phyloP scores from a whole-genome alignment of 139 green algal species.

The Medakamo hakoo region DNA sequence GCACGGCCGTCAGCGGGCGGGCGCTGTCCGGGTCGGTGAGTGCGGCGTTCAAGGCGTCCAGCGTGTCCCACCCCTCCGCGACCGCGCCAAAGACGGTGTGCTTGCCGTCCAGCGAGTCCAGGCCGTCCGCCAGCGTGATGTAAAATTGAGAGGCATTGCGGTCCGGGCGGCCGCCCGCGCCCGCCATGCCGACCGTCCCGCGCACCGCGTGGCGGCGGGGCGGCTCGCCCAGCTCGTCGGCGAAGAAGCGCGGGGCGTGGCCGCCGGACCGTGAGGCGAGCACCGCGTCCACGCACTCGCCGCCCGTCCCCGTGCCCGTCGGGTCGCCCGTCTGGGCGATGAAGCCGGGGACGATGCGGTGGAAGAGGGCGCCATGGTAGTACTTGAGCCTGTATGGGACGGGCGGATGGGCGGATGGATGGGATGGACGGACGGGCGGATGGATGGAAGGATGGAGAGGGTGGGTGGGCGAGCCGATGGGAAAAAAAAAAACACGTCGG shows the following conservation, averaged over 20 bases:
- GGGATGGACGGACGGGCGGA: background rate
- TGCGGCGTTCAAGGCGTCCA: constrained; percentile 77
- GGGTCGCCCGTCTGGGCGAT: constrained; percentile 79
- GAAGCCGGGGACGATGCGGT: constrained; percentile 77
- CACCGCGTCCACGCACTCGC: constrained; percentile 64
- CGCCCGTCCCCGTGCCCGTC: constrained; percentile 70
- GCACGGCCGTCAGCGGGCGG: constrained; percentile 84
- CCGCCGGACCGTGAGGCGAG: too few species aligned
- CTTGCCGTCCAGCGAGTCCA: constrained; percentile 79
- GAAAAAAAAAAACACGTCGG: too few species aligned
- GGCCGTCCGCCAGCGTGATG: constrained; percentile 50
- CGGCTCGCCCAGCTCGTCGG: constrained; percentile 69
- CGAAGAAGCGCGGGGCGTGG: constrained; percentile 74
- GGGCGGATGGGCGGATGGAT: background rate
- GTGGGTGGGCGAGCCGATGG: too few species aligned
- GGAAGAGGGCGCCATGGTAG: constrained; percentile 85
- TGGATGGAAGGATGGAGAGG: background rate
- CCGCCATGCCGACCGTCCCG: constrained; percentile 82
- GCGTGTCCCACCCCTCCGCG: constrained; percentile 74
- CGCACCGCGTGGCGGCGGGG: constrained; percentile 61
- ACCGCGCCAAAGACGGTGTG: constrained; percentile 87
- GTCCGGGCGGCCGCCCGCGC: constrained; percentile 29
- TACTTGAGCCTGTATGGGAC: constrained; percentile 73
- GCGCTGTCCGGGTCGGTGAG: constrained; percentile 65
- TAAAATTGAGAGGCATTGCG: constrained; percentile 88